phyloP scores from a whole-genome alignment of 176 grass and related monocot genomes.

The Aegilops longissima region DNA sequence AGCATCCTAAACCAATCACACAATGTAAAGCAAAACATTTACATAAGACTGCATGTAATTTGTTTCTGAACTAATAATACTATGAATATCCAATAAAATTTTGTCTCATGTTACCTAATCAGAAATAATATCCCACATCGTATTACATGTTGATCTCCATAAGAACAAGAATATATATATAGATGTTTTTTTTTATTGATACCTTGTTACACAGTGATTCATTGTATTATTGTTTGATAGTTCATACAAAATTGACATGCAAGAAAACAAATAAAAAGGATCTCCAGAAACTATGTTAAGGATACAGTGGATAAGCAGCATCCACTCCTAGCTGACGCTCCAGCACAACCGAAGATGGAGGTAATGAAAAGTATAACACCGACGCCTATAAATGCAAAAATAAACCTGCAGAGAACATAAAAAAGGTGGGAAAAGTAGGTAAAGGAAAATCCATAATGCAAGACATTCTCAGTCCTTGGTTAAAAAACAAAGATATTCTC shows the following conservation, averaged over 20 bases:
- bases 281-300: constrained; percentile 10
- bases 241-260: constrained; percentile 15
- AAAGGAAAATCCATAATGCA: not conserved
- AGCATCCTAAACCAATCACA: not conserved
- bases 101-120: not conserved
- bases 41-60: not conserved
- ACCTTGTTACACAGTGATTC: constrained; percentile 1
- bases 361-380: constrained; percentile 65
- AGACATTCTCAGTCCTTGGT: not conserved
- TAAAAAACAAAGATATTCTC: not conserved
- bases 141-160: not conserved
- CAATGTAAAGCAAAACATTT: not conserved
- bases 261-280: not conserved
- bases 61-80: constrained; percentile 3
- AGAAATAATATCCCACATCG: not conserved
- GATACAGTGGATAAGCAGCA: constrained; percentile 93
- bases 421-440: not conserved
- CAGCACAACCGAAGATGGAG: constrained; percentile 73
- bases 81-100: not conserved
- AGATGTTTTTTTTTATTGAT: not conserved
- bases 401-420: constrained; percentile 58
- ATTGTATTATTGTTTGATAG: not conserved
- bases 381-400: constrained; percentile 71
- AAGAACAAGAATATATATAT: not conserved
- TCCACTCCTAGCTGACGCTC: constrained; percentile 58